A percentile compares a stretch with the other conserved stretches of the same genome.
Evolutionary conservation across 768 basidiomycete species (phyloP).

Genomic region (Crucibulum laeve): DNA sequence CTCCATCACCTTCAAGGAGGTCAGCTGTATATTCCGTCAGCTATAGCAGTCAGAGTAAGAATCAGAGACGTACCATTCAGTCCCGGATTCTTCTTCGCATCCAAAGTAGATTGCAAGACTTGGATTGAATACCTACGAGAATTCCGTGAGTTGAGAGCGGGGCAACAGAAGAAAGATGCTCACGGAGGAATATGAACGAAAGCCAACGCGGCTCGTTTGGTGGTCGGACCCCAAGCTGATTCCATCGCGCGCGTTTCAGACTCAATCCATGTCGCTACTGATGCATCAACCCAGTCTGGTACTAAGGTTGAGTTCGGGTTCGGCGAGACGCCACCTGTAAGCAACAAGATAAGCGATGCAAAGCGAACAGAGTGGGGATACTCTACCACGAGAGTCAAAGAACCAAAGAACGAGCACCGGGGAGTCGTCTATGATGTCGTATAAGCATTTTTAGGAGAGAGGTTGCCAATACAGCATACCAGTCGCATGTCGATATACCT

Average conservation of each 20-base stretch:
- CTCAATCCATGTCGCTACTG: conserved; percentile 59
- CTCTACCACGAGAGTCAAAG: conserved; percentile 68
- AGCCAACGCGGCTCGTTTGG: conserved; percentile 51
- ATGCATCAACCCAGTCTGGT: conserved; percentile 66
- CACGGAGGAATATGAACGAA: conserved; percentile 79
- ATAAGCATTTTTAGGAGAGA: conserved; percentile 1
- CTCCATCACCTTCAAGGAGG: conserved; percentile 44
- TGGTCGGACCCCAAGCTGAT: conserved; percentile 50
- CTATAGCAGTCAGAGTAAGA: neutral
- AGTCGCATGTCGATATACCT: conserved; percentile 31
- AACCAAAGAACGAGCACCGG: conserved; percentile 69
- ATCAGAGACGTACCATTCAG: conserved; percentile 30
- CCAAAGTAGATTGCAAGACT: conserved; percentile 27
- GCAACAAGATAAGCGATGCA: neutral
- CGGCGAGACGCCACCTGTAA: conserved; percentile 44
- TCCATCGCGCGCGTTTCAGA: conserved; percentile 52
- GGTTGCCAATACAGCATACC: conserved; percentile 19
- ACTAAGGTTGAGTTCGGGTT: conserved; percentile 39
- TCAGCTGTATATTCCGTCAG: neutral
- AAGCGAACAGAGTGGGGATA: neutral
- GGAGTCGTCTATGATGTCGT: conserved; percentile 30
- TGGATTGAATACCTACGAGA: conserved; percentile 29
- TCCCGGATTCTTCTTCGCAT: conserved; percentile 34
- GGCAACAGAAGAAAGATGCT: conserved; percentile 13
- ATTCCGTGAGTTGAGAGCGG: neutral